Base-by-base conservation (phyloP, 768 basidiomycete genomes). In the Phanerochaete carnosa region DNA sequence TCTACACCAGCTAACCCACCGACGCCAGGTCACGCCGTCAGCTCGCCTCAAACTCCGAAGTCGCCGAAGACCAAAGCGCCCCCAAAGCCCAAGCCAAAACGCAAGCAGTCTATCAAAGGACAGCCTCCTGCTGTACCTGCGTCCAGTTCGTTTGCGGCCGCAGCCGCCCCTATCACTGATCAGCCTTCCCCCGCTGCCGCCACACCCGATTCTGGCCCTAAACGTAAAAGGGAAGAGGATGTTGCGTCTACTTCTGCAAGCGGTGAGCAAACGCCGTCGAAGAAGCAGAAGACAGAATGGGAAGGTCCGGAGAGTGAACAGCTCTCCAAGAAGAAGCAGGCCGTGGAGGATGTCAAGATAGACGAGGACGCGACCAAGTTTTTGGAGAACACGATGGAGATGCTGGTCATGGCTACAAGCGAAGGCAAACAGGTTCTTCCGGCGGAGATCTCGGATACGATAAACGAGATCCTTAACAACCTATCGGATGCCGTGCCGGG, bases 231-330 rank as follows among this genome's bases (percentile, higher is more conserved):
- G 26, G 87, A 87, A 28, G 88, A 87, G 16, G 70, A 75, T 23
- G 50, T 65, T 1, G 53, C 50, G 12, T 45, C 49, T 28, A 51
- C 55, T 37, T 50, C 32, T n/a, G n/a, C 53, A n/a, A 59, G 23
- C 1, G 77, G 63, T 82, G 83, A 82, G 7, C 88, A 88, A 7
- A 86, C 89, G 6, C 87, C 90, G 15, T 22, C 16, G 29, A 92
- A 92, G 74, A 84, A 87, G 50, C 69, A 74, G 52, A 89, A 88
- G 77, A 83, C 81, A 23, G 88, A 92, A 57, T 90, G 86, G 85
- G 87, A 89, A 50, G 81, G 82, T 9, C 77, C 82, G 26, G 74
- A 80, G 16, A 85, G 76, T 63, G 84, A 87, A 45, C 78, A 75
- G 26, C 67, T 83, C 57, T 67, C 72, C 29, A 77, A 75, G 70